phyloP scores from a whole-genome alignment of 768 basidiomycete species.

The Boletus vinaceobasis region DNA sequence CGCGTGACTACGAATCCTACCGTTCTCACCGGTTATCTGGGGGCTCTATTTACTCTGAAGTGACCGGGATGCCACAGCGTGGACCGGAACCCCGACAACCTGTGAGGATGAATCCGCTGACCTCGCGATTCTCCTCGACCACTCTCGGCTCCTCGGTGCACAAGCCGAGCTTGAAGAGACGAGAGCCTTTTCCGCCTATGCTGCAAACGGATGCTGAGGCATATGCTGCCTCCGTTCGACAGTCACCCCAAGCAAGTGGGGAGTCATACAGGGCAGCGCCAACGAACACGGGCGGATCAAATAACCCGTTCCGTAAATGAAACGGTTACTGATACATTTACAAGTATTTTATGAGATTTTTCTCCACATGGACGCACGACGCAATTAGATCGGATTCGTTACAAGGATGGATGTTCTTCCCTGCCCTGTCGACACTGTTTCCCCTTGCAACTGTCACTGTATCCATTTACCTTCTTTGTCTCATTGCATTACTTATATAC shows the following conservation, averaged over 20 bases:
- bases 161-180: slow-evolving; percentile 29
- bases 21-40: slow-evolving; percentile 39
- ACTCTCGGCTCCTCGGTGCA: slow-evolving; percentile 39
- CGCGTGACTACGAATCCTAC: slow-evolving; percentile 20
- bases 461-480: slow-evolving; percentile 8
- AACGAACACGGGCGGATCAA: slow-evolving; percentile 43
- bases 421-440: slow-evolving; percentile 2
- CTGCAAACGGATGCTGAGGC: slow-evolving; percentile 55
- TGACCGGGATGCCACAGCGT: slow-evolving; percentile 59
- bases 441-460: slow-evolving; percentile 18
- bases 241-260: slow-evolving; percentile 27
- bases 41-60: slow-evolving; percentile 64
- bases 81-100: slow-evolving; percentile 75
- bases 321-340: slow-evolving; percentile 8
- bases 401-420: slow-evolving; percentile 3
- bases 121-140: slow-evolving; percentile 49
- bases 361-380: slow-evolving; percentile 25
- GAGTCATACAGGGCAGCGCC: slow-evolving; percentile 44
- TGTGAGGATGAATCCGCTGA: slow-evolving; percentile 45
- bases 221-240: slow-evolving; percentile 51
- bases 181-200: slow-evolving; percentile 25
- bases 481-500: slow-evolving; percentile 11
- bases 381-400: slow-evolving; percentile 18
- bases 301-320: slow-evolving; percentile 54
- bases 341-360: slow-evolving; percentile 6